phyloP scores from a whole-genome alignment of 805 yeast species.

The Clavispora fructus region DNA sequence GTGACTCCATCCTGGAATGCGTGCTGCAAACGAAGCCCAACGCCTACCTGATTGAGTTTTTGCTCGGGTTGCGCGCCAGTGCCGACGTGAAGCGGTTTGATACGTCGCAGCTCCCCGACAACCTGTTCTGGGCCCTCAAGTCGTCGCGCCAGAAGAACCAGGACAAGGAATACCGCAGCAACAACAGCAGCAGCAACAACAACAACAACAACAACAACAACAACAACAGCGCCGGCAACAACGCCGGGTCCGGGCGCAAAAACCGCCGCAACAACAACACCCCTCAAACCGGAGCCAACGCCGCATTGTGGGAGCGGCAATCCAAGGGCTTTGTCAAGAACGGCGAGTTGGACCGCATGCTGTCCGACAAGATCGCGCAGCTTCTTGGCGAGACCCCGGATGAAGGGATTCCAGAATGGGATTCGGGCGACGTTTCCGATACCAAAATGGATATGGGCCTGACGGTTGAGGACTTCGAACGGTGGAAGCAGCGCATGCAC shows the following conservation, averaged over 20 bases:
- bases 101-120: constrained; percentile 38
- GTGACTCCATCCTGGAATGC: constrained; percentile 7
- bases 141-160: background rate
- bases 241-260: constrained; percentile 5
- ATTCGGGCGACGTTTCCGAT: constrained; percentile 22
- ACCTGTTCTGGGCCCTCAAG: constrained; percentile 45
- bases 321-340: constrained; percentile 15
- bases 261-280: constrained; percentile 15
- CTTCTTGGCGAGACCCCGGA: constrained; percentile 32
- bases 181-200: constrained; percentile 9
- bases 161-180: constrained; percentile 13
- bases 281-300: constrained; percentile 13
- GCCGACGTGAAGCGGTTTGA: constrained; percentile 30
- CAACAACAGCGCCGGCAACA: constrained; percentile 5
- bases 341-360: constrained; percentile 26
- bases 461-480: constrained; percentile 54
- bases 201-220: too few relatives aligned
- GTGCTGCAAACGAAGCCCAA: constrained; percentile 11
- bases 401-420: constrained; percentile 39
- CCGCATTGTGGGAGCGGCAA: constrained; percentile 30
- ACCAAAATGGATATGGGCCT: constrained; percentile 37
- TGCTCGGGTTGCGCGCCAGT: constrained; percentile 28
- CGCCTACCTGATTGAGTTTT: constrained; percentile 22
- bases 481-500: constrained; percentile 52
- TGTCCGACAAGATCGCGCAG: constrained; percentile 29